A percentile compares a stretch with the other conserved stretches of the same genome.
Conservation (phyloP, 75 land plant species). For the Cryptomeria japonica region DNA sequence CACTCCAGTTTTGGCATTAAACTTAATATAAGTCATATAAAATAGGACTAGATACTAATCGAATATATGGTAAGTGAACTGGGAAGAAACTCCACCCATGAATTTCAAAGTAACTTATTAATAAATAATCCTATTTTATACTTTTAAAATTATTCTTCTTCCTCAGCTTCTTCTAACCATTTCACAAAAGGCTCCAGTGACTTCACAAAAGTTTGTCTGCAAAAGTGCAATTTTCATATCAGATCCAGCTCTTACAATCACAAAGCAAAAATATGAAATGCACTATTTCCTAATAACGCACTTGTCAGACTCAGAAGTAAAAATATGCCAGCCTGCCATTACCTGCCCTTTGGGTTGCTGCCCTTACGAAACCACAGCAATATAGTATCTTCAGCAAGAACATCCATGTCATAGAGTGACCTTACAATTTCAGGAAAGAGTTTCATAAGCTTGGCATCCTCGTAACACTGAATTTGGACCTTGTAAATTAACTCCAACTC, state of each 20-base stretch:
- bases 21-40: background rate
- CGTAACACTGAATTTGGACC: constrained; percentile 95
- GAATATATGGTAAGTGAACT: background rate
- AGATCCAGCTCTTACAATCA: background rate
- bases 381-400: constrained; percentile 95
- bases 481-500: constrained; percentile 91
- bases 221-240: background rate
- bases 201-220: constrained; percentile 97
- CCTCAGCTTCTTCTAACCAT: constrained; percentile 98
- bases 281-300: background rate
- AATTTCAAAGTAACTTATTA: background rate
- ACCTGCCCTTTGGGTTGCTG: constrained; percentile 94
- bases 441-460: constrained; percentile 98
- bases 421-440: constrained; percentile 91
- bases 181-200: constrained; percentile 95
- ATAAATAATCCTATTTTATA: background rate
- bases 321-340: background rate
- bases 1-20: background rate
- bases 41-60: background rate
- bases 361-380: constrained; percentile 90
- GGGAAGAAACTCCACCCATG: background rate
- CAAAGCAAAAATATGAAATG: background rate
- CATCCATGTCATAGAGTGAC: constrained; percentile 93
- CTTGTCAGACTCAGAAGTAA: background rate
- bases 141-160: constrained; percentile 59